Conservation (phyloP, 1,139 yeast genomes). For the Candida dubliniensis region DNA sequence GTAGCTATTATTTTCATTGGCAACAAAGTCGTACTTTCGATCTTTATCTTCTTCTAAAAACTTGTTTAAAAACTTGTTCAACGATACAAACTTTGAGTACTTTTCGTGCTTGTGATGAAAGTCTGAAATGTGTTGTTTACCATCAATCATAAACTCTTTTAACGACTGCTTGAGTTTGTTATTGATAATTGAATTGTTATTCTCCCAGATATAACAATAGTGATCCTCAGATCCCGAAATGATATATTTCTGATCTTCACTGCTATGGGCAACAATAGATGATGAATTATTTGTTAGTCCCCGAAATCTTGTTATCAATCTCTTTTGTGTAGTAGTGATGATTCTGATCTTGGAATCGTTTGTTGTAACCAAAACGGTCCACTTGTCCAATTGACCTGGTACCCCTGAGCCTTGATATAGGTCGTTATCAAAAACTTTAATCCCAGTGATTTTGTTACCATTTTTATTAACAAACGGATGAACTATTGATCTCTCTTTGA, state of each 20-base stretch:
- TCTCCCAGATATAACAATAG: slow-evolving; percentile 72
- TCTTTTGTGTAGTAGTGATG: slow-evolving; percentile 55
- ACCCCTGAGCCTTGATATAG: slow-evolving; percentile 13
- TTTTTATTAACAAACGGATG: slow-evolving; percentile 28
- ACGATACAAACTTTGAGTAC: slow-evolving; percentile 32
- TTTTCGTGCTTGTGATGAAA: slow-evolving; percentile 32
- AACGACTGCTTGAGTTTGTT: slow-evolving; percentile 36
- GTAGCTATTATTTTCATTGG: slow-evolving; percentile 54
- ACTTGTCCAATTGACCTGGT: slow-evolving; percentile 18
- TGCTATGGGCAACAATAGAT: slow-evolving; percentile 66
- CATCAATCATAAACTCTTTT: slow-evolving; percentile 36
- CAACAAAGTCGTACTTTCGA: slow-evolving; percentile 26
- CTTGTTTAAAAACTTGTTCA: slow-evolving; percentile 34
- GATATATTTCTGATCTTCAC: slow-evolving; percentile 54
- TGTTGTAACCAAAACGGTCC: slow-evolving; percentile 59
- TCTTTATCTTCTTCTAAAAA: slow-evolving; percentile 26
- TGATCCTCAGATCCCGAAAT: slow-evolving; percentile 69
- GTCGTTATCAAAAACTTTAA: slow-evolving; percentile 30
- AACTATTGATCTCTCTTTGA: slow-evolving; percentile 30
- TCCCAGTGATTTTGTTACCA: slow-evolving; percentile 45
- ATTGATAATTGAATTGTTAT: slow-evolving; percentile 42
- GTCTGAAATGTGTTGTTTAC: slow-evolving; percentile 36
- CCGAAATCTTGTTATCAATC: slow-evolving; percentile 65
- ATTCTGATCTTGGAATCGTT: slow-evolving; percentile 80
- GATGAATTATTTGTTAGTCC: slow-evolving; percentile 73